Evolutionary conservation across 768 basidiomycete species (phyloP).

Genomic region (Boletus speciosus): DNA sequence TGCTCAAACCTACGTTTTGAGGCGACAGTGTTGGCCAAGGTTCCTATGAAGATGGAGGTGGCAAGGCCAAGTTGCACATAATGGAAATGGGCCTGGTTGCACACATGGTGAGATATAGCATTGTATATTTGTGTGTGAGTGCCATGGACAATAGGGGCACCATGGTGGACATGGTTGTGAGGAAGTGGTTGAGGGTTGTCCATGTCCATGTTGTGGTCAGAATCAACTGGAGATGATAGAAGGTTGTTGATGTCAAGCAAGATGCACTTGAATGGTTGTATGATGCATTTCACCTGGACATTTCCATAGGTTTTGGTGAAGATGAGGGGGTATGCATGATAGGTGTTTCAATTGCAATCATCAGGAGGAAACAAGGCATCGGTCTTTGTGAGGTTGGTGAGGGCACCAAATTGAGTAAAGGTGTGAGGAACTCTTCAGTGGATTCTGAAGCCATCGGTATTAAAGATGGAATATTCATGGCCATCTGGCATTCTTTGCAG

Average conservation of each 20-base stretch:
- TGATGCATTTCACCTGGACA: not conserved
- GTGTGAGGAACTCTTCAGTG: not conserved
- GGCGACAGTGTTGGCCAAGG: not conserved
- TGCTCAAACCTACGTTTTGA: not conserved
- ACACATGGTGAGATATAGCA: too few relatives aligned
- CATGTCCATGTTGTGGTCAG: not conserved
- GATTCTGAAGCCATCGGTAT: not conserved
- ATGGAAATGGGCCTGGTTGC: too few relatives aligned
- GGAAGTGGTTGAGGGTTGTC: not conserved
- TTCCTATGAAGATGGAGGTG: too few relatives aligned
- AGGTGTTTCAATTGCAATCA: not conserved
- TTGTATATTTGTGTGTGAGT: too few relatives aligned
- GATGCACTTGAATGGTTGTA: not conserved
- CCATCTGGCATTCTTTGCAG: not conserved
- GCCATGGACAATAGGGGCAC: not conserved
- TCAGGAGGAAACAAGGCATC: not conserved
- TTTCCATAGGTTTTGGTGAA: not conserved
- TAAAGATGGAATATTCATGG: not conserved
- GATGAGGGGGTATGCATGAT: not conserved
- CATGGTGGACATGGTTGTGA: not conserved
- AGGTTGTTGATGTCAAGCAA: not conserved
- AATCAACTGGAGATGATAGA: not conserved
- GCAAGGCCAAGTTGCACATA: too few relatives aligned
- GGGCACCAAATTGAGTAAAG: not conserved
- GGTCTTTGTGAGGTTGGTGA: not conserved